Evolutionary conservation across 495 filamentous ascomycete genomes (phyloP).

Genomic region (Xylaria castorea): DNA sequence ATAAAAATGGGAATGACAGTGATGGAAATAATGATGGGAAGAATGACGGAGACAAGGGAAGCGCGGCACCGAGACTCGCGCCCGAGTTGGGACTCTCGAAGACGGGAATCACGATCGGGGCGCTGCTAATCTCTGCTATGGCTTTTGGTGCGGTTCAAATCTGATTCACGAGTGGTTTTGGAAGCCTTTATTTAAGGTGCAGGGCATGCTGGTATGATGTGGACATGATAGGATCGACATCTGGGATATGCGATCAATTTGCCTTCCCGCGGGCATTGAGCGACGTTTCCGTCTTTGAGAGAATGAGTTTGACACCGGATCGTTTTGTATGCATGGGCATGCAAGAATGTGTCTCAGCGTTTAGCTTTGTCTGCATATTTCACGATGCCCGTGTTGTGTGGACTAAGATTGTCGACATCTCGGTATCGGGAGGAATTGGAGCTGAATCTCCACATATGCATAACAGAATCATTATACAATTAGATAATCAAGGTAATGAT

Average conservation of each 20-base stretch:
- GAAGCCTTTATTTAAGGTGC: neutral
- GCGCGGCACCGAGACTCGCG: constrained; percentile 29
- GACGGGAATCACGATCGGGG: constrained; percentile 34
- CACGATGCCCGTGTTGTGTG: neutral
- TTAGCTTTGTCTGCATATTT: neutral
- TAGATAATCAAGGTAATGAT: neutral
- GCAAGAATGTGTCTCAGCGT: neutral
- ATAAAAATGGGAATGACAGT: constrained; percentile 1
- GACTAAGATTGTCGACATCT: neutral
- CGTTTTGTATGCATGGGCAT: neutral
- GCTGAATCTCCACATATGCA: too few relatives aligned
- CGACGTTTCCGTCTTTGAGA: neutral
- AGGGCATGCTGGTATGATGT: neutral
- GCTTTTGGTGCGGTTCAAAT: constrained; percentile 38
- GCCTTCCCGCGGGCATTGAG: neutral
- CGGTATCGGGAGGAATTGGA: neutral
- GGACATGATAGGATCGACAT: neutral
- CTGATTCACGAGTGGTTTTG: neutral
- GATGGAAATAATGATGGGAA: neutral
- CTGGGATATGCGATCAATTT: neutral
- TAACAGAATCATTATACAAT: neutral
- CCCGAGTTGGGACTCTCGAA: constrained; percentile 31
- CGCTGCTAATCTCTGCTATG: constrained; percentile 36
- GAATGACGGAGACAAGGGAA: constrained; percentile 20
- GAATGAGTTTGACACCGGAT: neutral